Conservation (phyloP, 2,329 filamentous ascomycete species). For the Nemania sp. region DNA sequence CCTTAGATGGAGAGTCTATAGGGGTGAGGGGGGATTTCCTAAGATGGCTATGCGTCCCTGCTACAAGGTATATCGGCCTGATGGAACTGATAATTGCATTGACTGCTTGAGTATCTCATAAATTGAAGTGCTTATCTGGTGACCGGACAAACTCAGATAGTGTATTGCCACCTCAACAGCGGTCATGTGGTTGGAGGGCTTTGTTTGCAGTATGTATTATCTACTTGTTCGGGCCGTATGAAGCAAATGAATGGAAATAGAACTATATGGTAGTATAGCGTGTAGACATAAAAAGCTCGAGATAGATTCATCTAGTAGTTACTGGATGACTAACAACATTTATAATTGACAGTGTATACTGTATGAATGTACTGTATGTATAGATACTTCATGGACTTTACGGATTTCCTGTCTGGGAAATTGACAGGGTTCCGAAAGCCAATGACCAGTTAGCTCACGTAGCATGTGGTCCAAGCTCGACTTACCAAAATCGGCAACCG, state of each 20-base stretch:
- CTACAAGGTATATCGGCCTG: not conserved
- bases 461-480: slow-evolving; percentile 31
- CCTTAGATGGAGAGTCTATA: not conserved
- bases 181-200: not conserved
- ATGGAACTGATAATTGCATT: slow-evolving; percentile 1
- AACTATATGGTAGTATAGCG: not conserved
- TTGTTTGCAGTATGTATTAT: not conserved
- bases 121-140: slow-evolving; percentile 16
- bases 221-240: not conserved
- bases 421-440: slow-evolving; percentile 16
- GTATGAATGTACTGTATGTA: not conserved
- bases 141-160: not conserved
- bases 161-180: not conserved
- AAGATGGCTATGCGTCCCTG: not conserved
- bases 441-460: slow-evolving; percentile 11
- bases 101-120: not conserved
- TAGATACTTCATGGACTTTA: slow-evolving; percentile 21
- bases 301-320: slow-evolving; percentile 4
- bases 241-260: not conserved
- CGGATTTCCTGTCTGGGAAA: slow-evolving; percentile 37
- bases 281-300: not conserved
- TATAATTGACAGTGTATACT: slow-evolving; percentile 8
- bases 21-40: not conserved
- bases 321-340: not conserved
- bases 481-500: slow-evolving; percentile 31